Evolutionary conservation across 2,329 filamentous ascomycete genomes (phyloP), one percentile per base, ranked within the genome.

Genomic region (Xylaria sp.): DNA sequence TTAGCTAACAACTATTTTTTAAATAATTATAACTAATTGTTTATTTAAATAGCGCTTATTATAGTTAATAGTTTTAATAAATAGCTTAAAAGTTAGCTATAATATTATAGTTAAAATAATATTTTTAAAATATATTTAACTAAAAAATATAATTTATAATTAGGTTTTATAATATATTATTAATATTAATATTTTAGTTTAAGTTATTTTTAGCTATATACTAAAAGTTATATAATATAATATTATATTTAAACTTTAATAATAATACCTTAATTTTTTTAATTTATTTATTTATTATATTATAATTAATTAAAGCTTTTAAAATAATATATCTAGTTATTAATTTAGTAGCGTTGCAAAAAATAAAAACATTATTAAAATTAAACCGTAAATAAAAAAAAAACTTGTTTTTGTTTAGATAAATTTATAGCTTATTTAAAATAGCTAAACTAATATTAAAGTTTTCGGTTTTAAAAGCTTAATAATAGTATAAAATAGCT

Each of bases 91-190:
- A 27, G 23, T 58, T 35, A 13, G 40, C 54, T 4, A 13, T 15
- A 1, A 58, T 35, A 15, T 51, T 51, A 1, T 35, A 46, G 27
- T 43, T 58, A 3, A 58, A 11, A 19, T 58, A 58, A 23, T 58
- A 23, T n/a, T 43, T 41, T 11, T 58, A 46, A 19, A 51, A 51
- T 7, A 46, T 58, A 5, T 58, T 27, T 1, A 25, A 51, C 1
- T 27, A 3, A 10, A 46, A 37, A 5, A 46, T 37, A 23, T 58
- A 46, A n/a, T 51, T 46, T 23, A 58, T 23, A n/a, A 51, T 35
- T 4, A 58, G 13, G 25, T 58, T 35, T 35, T 8, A 35, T 13
- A 8, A 35, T 37, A 37, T 37, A n/a, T 37, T 37, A 37, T n/a
- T 37, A n/a, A n/a, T 37, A n/a, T 44, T 44, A 11, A 44, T 17